A percentile compares a stretch with the other conserved stretches of the same genome.
Evolutionary conservation across 1,284 basidiomycete genomes (phyloP).

Genomic region (Rhodofomes roseus): DNA sequence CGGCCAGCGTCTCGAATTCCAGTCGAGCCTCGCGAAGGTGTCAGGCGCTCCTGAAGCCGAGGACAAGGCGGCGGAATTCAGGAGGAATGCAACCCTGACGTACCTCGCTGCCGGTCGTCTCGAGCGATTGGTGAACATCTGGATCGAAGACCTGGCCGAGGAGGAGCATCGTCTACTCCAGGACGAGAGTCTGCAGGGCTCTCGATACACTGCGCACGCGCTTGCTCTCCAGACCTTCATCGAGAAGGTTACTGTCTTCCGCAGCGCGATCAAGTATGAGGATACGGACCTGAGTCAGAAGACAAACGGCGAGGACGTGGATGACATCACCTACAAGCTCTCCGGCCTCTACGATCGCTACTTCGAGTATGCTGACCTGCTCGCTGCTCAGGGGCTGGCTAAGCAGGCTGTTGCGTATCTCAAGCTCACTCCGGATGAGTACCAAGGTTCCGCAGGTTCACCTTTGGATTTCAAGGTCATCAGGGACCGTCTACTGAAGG

Average conservation of each 20-base stretch:
- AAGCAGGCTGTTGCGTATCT: conserved; percentile 82
- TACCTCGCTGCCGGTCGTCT: conserved; percentile 89
- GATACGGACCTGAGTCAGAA: conserved; percentile 68
- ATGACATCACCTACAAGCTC: conserved; percentile 77
- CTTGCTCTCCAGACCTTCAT: conserved; percentile 91
- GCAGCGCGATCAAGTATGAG: conserved; percentile 83
- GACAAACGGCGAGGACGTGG: conserved; percentile 35
- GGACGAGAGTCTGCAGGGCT: conserved; percentile 46
- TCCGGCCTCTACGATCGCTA: conserved; percentile 88
- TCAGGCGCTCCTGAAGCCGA: conserved; percentile 43
- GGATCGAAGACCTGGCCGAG: conserved; percentile 89
- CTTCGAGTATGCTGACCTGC: conserved; percentile 92
- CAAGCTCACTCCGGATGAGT: conserved; percentile 78
- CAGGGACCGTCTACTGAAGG: conserved; percentile 57
- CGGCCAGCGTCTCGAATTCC: conserved; percentile 87
- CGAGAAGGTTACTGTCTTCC: conserved; percentile 96
- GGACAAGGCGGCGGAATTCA: conserved; percentile 50
- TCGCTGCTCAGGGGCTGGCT: conserved; percentile 88
- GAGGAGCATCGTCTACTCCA: conserved; percentile 64
- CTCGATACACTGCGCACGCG: conserved; percentile 83
- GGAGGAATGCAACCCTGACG: conserved; percentile 91
- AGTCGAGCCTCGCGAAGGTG: conserved; percentile 57
- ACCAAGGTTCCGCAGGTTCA: conserved; percentile 57
- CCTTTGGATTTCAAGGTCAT: conserved; percentile 56
- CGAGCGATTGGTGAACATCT: conserved; percentile 88